Evolutionary conservation across 2,329 filamentous ascomycete genomes (phyloP).

Genomic region (Exophiala sp.): DNA sequence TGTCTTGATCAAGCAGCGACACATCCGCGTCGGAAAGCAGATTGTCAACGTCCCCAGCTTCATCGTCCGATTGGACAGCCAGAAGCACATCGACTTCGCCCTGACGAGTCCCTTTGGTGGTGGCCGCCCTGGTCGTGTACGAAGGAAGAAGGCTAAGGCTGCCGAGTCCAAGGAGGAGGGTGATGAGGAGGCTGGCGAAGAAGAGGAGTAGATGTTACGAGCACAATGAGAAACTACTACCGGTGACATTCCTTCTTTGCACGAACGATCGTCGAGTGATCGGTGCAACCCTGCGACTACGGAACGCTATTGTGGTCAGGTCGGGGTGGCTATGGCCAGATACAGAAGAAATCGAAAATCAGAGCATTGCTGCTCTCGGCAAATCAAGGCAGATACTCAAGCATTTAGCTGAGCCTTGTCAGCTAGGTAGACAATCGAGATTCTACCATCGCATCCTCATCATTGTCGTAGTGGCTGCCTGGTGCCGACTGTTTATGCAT

Average conservation of each 20-base stretch:
- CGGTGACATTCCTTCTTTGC: background rate
- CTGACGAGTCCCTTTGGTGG: constrained; percentile 97
- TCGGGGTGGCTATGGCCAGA: background rate
- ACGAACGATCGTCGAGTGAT: background rate
- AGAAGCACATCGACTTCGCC: constrained; percentile 99
- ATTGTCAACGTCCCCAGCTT: constrained; percentile 99
- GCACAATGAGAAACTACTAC: background rate
- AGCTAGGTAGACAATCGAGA: too few species aligned
- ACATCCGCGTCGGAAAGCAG: constrained; percentile 99
- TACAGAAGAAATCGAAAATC: background rate
- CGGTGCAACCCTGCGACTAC: too few species aligned
- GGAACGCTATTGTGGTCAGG: too few species aligned
- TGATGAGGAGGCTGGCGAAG: constrained; percentile 28
- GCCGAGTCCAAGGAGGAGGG: constrained; percentile 64
- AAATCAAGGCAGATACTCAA: too few species aligned
- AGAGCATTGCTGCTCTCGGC: too few species aligned
- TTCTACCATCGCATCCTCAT: too few species aligned
- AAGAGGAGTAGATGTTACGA: constrained; percentile 60
- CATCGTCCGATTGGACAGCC: constrained; percentile 98
- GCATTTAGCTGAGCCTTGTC: too few species aligned
- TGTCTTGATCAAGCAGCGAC: constrained; percentile 98
- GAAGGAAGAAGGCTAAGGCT: constrained; percentile 99
- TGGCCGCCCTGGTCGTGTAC: constrained; percentile 93
- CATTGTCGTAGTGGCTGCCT: too few species aligned
- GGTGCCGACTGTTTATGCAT: too few species aligned